phyloP scores from a whole-genome alignment of 495 filamentous ascomycete species.

The Mytilinidion resinicola region DNA sequence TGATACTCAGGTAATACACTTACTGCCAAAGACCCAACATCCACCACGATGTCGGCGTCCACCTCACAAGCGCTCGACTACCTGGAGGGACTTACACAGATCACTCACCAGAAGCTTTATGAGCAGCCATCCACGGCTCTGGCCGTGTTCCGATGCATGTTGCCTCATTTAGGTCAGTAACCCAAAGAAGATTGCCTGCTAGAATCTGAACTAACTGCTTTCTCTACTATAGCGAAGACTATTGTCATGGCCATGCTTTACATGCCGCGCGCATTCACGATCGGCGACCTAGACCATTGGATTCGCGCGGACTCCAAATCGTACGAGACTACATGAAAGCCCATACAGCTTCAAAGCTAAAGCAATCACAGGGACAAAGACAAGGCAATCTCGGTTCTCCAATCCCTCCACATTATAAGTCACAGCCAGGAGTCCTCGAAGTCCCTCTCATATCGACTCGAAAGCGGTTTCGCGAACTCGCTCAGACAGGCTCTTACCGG shows the following conservation, averaged over 20 bases:
- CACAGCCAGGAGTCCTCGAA: slow-evolving; percentile 51
- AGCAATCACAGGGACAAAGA: slow-evolving; percentile 58
- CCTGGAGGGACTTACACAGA: slow-evolving; percentile 80
- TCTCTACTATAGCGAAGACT: slow-evolving; percentile 62
- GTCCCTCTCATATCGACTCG: slow-evolving; percentile 61
- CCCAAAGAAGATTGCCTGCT: background rate
- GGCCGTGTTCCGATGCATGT: slow-evolving; percentile 94
- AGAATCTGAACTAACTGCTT: background rate
- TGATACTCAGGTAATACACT: slow-evolving; percentile 38
- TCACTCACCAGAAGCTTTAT: slow-evolving; percentile 83
- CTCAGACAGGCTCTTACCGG: slow-evolving; percentile 81
- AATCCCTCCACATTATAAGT: slow-evolving; percentile 73
- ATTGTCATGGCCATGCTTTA: slow-evolving; percentile 94
- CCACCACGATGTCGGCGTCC: slow-evolving; percentile 60
- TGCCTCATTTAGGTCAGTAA: slow-evolving; percentile 74
- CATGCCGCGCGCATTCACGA: slow-evolving; percentile 65
- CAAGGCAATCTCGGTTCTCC: slow-evolving; percentile 70
- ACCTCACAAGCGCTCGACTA: slow-evolving; percentile 69
- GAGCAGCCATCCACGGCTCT: slow-evolving; percentile 92
- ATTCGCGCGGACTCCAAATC: slow-evolving; percentile 63
- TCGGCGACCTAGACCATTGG: slow-evolving; percentile 76
- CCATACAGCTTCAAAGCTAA: slow-evolving; percentile 1
- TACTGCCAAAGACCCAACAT: slow-evolving; percentile 25
- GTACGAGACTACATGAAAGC: slow-evolving; percentile 10
- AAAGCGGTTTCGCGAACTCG: slow-evolving; percentile 66